Evolutionary conservation across 2,329 filamentous ascomycete genomes (phyloP).

Genomic region (Fusarium brachygibbosum): DNA sequence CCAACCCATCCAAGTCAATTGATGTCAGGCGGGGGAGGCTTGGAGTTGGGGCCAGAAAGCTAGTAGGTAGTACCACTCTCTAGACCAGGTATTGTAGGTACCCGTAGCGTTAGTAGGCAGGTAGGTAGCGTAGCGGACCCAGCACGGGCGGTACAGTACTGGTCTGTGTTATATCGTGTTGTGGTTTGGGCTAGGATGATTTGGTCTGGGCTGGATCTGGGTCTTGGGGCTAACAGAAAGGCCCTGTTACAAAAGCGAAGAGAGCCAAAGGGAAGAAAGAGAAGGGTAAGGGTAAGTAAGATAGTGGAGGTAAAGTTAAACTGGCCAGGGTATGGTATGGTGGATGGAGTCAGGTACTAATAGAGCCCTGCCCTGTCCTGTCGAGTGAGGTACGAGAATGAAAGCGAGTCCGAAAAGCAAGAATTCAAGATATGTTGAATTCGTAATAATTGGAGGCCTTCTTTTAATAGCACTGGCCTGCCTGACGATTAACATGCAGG

Average conservation of each 20-base stretch:
- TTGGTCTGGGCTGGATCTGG: constrained; percentile 8
- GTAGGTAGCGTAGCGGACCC: not conserved
- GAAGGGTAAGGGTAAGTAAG: not conserved
- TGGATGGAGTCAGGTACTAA: constrained; percentile 8
- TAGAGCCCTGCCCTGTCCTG: constrained; percentile 2
- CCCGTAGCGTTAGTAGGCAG: constrained; percentile 24
- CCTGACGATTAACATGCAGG: not conserved
- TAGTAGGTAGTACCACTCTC: constrained; percentile 14
- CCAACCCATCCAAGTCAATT: constrained; percentile 30
- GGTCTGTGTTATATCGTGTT: constrained; percentile 12
- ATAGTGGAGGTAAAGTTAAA: constrained; percentile 16
- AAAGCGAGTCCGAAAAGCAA: constrained; percentile 6
- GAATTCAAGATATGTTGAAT: not conserved
- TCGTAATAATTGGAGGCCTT: not conserved
- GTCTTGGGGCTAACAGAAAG: constrained; percentile 10
- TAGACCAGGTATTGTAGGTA: constrained; percentile 26
- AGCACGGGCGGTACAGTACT: not conserved
- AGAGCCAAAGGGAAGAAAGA: not conserved
- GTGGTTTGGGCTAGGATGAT: constrained; percentile 3
- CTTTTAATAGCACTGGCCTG: constrained; percentile 1
- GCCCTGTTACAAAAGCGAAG: not conserved
- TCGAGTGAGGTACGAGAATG: constrained; percentile 1
- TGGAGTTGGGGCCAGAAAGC: constrained; percentile 32
- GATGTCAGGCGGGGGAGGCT: constrained; percentile 35
- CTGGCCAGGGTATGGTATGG: constrained; percentile 1